phyloP scores from a whole-genome alignment of 495 filamentous ascomycete genomes.

The Parmelia sp. region DNA sequence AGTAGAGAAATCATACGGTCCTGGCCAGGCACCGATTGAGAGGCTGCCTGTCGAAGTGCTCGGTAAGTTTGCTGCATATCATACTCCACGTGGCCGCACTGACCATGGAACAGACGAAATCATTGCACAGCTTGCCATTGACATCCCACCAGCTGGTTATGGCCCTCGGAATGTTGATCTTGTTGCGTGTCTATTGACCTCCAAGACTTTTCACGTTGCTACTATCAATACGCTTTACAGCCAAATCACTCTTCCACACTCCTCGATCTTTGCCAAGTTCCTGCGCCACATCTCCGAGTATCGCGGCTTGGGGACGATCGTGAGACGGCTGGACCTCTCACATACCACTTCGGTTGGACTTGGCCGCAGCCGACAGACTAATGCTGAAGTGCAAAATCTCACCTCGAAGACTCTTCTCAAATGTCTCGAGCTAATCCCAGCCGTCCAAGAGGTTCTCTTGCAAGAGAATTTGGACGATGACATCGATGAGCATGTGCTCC shows the following conservation, averaged over 20 bases:
- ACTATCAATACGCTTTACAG: slow-evolving; percentile 73
- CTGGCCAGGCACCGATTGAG: slow-evolving; percentile 48
- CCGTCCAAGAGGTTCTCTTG: slow-evolving; percentile 71
- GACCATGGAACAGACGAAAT: slow-evolving; percentile 53
- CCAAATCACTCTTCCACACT: slow-evolving; percentile 82
- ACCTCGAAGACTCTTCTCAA: slow-evolving; percentile 68
- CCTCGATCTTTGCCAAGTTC: slow-evolving; percentile 80
- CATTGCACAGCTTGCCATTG: slow-evolving; percentile 66
- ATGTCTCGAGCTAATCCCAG: slow-evolving; percentile 69
- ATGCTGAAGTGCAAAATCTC: slow-evolving; percentile 71
- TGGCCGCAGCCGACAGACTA: slow-evolving; percentile 74
- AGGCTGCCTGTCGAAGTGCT: slow-evolving; percentile 64
- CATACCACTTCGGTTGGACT: slow-evolving; percentile 81
- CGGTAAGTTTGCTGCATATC: slow-evolving; percentile 45
- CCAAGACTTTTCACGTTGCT: slow-evolving; percentile 65
- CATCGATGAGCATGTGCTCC: slow-evolving; percentile 59
- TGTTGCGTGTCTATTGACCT: slow-evolving; percentile 70
- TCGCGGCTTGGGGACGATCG: slow-evolving; percentile 67
- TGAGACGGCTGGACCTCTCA: slow-evolving; percentile 78
- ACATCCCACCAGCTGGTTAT: slow-evolving; percentile 71
- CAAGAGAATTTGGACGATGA: slow-evolving; percentile 84
- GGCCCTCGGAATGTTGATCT: slow-evolving; percentile 76
- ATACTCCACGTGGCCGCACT: neutral
- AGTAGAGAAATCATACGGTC: slow-evolving; percentile 27
- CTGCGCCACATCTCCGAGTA: slow-evolving; percentile 62